Conservation (phyloP, 208 protist genomes). For the Wallacemonas collosoma region DNA sequence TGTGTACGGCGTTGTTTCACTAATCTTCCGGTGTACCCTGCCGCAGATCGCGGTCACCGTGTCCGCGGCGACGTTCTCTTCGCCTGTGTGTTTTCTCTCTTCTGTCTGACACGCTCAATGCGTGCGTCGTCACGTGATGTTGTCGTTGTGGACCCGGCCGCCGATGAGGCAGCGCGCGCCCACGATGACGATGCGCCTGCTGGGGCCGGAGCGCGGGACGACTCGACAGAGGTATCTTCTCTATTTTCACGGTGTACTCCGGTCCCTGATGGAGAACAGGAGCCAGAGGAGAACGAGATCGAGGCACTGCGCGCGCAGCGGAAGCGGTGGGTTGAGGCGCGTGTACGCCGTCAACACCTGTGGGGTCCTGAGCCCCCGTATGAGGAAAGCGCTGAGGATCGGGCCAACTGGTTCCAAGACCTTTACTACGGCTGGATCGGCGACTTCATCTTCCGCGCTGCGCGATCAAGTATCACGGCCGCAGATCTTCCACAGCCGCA, state of each 20-base stretch:
- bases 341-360: constrained; percentile 24
- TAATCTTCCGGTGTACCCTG: too few relatives aligned
- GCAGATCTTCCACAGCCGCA: constrained; percentile 34
- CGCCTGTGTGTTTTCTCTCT: not conserved
- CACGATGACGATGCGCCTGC: not conserved
- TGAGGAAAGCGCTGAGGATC: constrained; percentile 31
- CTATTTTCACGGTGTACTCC: constrained; percentile 2
- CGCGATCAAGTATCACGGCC: constrained; percentile 32
- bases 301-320: not conserved
- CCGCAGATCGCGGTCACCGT: too few relatives aligned
- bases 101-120: not conserved
- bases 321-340: not conserved
- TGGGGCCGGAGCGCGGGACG: not conserved
- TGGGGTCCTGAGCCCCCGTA: constrained; percentile 38
- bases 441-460: constrained; percentile 47
- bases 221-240: not conserved
- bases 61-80: too few relatives aligned
- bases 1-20: too few relatives aligned
- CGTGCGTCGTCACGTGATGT: not conserved
- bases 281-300: not conserved
- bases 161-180: not conserved
- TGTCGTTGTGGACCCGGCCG: not conserved
- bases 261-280: not conserved
- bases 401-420: constrained; percentile 43
- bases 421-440: constrained; percentile 62